Evolutionary conservation across 805 yeast genomes (phyloP).

Genomic region (Cyberlindnera petersonii): DNA sequence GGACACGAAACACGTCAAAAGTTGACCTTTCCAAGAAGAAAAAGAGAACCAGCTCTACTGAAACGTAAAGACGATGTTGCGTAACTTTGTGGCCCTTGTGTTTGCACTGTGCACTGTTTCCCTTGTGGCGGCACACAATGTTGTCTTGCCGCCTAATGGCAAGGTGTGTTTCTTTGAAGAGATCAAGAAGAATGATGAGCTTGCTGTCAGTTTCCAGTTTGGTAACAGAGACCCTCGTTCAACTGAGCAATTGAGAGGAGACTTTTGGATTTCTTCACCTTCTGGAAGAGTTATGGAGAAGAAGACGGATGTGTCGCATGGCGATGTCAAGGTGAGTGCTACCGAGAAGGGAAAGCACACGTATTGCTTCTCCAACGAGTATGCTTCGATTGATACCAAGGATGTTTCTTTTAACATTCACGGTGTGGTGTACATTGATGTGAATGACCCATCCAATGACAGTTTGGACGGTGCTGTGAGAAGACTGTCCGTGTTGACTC

Average conservation of each 20-base stretch:
- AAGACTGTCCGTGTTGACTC: constrained; percentile 67
- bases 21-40: too few species aligned
- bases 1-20: not conserved
- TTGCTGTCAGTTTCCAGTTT: constrained; percentile 87
- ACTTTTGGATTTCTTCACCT: constrained; percentile 43
- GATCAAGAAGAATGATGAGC: constrained; percentile 77
- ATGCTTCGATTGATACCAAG: constrained; percentile 63
- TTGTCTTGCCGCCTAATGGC: constrained; percentile 76
- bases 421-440: constrained; percentile 84
- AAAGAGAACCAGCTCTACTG: not conserved
- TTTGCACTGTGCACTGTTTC: constrained; percentile 11
- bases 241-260: constrained; percentile 60
- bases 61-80: constrained; percentile 2
- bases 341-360: constrained; percentile 66
- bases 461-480: constrained; percentile 81
- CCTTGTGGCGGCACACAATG: constrained; percentile 62
- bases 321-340: constrained; percentile 69
- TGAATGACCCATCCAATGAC: constrained; percentile 69
- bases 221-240: constrained; percentile 82
- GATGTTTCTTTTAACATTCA: constrained; percentile 95
- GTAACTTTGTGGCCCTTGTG: constrained; percentile 1
- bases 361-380: constrained; percentile 91
- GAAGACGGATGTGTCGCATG: constrained; percentile 64
- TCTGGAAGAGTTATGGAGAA: constrained; percentile 46
- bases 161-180: constrained; percentile 85